Evolutionary conservation across 768 basidiomycete species (phyloP).

Genomic region (Tulasnella sp.): DNA sequence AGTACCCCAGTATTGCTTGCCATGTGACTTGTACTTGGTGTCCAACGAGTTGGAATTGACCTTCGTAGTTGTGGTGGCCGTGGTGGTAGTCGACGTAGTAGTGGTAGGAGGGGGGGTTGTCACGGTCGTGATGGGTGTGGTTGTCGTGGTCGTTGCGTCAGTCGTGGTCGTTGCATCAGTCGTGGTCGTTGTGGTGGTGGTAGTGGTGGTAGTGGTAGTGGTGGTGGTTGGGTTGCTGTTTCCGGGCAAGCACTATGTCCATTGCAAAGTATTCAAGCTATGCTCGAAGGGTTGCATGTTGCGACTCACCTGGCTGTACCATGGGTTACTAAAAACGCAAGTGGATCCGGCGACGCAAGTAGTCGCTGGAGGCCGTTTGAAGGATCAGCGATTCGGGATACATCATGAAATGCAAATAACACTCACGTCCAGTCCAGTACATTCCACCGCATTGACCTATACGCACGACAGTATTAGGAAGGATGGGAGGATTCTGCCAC

Average conservation of each 20-base stretch:
- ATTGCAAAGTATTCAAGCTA: background rate
- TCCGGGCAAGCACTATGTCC: background rate
- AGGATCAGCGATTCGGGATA: background rate
- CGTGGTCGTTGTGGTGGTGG: background rate
- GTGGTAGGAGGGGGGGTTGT: background rate
- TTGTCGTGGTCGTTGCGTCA: background rate
- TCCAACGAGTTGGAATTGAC: background rate
- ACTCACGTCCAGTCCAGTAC: background rate
- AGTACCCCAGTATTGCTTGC: constrained; percentile 14
- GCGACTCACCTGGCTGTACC: background rate
- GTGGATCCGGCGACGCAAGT: constrained; percentile 1
- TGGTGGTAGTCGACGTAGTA: background rate
- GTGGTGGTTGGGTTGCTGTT: background rate
- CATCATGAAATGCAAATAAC: background rate
- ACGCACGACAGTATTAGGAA: background rate
- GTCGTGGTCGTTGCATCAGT: background rate
- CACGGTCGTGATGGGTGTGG: background rate
- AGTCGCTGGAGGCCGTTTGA: background rate
- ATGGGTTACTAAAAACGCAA: background rate
- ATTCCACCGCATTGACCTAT: background rate
- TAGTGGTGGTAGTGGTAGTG: background rate
- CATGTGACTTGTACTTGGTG: background rate
- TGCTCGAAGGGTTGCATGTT: background rate
- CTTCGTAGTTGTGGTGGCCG: background rate
- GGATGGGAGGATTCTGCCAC: background rate